Percentiles rank a stretch among this genome's conserved stretches.
Conservation (phyloP, 2,329 filamentous ascomycete genomes). For the Annulohypoxylon truncatum region DNA sequence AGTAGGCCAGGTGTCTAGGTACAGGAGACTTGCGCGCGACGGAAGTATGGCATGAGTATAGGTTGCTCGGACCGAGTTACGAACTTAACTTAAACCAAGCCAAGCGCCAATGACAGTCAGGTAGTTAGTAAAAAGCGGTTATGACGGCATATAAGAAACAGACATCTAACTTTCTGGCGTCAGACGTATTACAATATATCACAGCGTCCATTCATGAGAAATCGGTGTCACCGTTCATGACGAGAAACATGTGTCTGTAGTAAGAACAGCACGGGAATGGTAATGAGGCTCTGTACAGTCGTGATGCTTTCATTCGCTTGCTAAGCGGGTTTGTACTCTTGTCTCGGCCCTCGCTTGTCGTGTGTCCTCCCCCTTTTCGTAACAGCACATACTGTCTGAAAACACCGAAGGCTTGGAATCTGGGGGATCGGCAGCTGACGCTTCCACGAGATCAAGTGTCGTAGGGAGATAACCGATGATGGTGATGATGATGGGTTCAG, state of each 20-base stretch:
- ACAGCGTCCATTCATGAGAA: background rate
- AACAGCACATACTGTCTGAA: background rate
- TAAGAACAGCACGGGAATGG: background rate
- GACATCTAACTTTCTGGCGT: background rate
- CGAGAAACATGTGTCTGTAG: background rate
- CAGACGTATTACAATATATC: slow-evolving; percentile 2
- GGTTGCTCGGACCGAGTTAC: background rate
- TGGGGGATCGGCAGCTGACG: slow-evolving; percentile 3
- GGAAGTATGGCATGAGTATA: background rate
- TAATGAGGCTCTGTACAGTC: background rate
- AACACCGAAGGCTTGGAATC: background rate
- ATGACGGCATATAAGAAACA: background rate
- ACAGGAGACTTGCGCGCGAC: background rate
- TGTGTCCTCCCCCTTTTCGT: background rate
- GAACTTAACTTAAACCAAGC: background rate
- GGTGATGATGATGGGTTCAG: background rate
- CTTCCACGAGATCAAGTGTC: background rate
- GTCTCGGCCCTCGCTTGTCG: background rate
- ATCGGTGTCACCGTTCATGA: background rate
- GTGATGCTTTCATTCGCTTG: background rate
- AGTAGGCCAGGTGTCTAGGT: background rate
- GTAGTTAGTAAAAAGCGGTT: slow-evolving; percentile 8
- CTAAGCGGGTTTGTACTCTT: background rate
- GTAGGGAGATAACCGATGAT: background rate
- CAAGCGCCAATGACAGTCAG: background rate